Conservation (phyloP, 148 eudicot genomes). For the Salicornia ramosissima region DNA sequence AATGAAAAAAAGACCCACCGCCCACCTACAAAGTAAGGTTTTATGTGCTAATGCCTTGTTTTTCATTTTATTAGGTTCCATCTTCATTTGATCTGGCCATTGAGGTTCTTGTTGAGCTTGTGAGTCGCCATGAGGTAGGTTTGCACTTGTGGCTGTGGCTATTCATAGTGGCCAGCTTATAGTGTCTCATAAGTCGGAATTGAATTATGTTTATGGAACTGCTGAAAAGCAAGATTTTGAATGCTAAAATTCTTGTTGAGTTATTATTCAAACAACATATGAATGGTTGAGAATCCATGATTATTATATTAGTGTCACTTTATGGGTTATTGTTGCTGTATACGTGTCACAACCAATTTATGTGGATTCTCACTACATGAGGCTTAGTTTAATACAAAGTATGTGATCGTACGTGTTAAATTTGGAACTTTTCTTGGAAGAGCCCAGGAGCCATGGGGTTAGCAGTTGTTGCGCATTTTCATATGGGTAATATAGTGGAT, state of each 20-base stretch:
- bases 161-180: background rate
- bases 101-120: conserved; percentile 91
- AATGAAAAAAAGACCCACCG: background rate
- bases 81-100: conserved; percentile 83
- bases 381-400: too few species aligned
- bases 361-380: too few species aligned
- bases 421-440: too few species aligned
- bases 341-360: too few species aligned
- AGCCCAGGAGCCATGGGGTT: too few species aligned
- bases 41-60: conserved; percentile 11
- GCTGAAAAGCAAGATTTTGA: background rate
- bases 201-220: background rate
- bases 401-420: too few species aligned
- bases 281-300: too few species aligned
- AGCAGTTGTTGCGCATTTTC: too few species aligned
- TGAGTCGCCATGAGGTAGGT: conserved; percentile 84
- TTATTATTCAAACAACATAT: too few species aligned
- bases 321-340: too few species aligned
- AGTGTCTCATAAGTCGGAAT: background rate
- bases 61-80: conserved; percentile 48
- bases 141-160: background rate
- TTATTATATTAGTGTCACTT: too few species aligned
- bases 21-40: background rate
- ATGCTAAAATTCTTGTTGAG: background rate
- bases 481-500: too few species aligned